These are phyloP conservation scores for Fusarium succisae DNA, from an alignment of 2,329 filamentous ascomycete genomes.

Conservation along the genomic window DNA sequence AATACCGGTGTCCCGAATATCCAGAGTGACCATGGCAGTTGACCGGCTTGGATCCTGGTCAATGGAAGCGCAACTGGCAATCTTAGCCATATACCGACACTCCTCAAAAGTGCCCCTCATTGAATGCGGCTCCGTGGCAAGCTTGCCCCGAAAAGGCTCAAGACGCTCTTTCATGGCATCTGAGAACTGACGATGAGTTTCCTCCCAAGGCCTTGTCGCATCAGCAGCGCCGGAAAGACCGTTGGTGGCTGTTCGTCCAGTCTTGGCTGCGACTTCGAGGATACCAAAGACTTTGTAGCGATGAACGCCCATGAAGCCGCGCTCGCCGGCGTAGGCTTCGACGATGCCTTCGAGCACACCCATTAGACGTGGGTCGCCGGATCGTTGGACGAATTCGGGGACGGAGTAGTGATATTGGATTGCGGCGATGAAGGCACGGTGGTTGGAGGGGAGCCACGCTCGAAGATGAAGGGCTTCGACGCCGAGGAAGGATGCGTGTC, in stretches of 20 bases:
- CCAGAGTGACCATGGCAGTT: slow-evolving; percentile 60
- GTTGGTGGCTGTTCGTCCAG: slow-evolving; percentile 62
- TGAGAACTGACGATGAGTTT: slow-evolving; percentile 31
- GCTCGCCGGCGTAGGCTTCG: slow-evolving; percentile 64
- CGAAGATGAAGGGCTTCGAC: slow-evolving; percentile 61
- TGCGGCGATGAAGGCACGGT: slow-evolving; percentile 63
- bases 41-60: slow-evolving; percentile 57
- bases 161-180: slow-evolving; percentile 36
- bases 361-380: slow-evolving; percentile 59
- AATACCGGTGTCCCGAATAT: slow-evolving; percentile 62
- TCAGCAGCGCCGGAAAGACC: slow-evolving; percentile 58
- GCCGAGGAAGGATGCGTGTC: slow-evolving; percentile 57
- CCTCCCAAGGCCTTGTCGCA: slow-evolving; percentile 37
- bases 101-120: slow-evolving; percentile 66
- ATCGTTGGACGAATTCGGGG: slow-evolving; percentile 62
- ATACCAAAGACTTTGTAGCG: slow-evolving; percentile 67
- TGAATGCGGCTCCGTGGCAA: slow-evolving; percentile 60
- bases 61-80: slow-evolving; percentile 57
- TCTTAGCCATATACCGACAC: slow-evolving; percentile 58
- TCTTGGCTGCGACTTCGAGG: slow-evolving; percentile 63
- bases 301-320: slow-evolving; percentile 66
- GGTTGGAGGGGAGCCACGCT: slow-evolving; percentile 63
- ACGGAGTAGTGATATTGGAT: slow-evolving; percentile 64
- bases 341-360: slow-evolving; percentile 64
- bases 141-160: slow-evolving; percentile 53